Base-by-base conservation (phyloP, 2,329 filamentous ascomycete species). In the Erysiphe neolycopersici region DNA sequence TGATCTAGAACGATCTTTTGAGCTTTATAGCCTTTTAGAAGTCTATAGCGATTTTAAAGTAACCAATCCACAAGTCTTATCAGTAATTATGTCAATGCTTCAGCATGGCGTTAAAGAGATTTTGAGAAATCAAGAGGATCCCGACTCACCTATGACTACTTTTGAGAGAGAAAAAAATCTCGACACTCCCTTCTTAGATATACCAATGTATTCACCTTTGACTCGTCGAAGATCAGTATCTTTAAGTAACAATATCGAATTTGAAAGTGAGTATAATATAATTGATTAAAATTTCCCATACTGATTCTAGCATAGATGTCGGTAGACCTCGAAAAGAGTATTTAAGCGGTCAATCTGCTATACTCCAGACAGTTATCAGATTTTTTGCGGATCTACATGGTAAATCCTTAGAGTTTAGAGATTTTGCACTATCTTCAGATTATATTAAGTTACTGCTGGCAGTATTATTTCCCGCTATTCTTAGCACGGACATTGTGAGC, bases 391-490 rank as follows among this genome's bases (percentile, higher is more conserved):
- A 85, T 52, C 63, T 93, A 11, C 83, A 94, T 50, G 62, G 66
- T n/a, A 73, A 75, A 35, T 94, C 82, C 3, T 58, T 65, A 1
- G 69, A 70, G 22, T 95, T 95, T 57, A 71, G 79, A 45, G 84
- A 94, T 38, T 94, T 91, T 58, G 72, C 82, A 0, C 61, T 78
- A 11, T 69, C 68, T 0, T 91, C 85, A 0, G 78, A 80, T 38
- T 95, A 93, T 59, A 64, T 87, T 1, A 76, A 87, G 47, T 66
- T 83, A 40, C 62, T 98, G 4, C 65, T 94, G 0, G 71, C 73
- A 32, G 76, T 83, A 12, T 63, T 95, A 2, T 98, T 89, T 55
- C 85, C 89, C 1, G 73, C 89, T 16, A 70, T 94, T 42, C 84
- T 93, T 22, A 87, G 82, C 51, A 76, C 81, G 12, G 83, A 94